Base-by-base conservation (phyloP, 768 basidiomycete species). In the Hypsizygus marmoreus region DNA sequence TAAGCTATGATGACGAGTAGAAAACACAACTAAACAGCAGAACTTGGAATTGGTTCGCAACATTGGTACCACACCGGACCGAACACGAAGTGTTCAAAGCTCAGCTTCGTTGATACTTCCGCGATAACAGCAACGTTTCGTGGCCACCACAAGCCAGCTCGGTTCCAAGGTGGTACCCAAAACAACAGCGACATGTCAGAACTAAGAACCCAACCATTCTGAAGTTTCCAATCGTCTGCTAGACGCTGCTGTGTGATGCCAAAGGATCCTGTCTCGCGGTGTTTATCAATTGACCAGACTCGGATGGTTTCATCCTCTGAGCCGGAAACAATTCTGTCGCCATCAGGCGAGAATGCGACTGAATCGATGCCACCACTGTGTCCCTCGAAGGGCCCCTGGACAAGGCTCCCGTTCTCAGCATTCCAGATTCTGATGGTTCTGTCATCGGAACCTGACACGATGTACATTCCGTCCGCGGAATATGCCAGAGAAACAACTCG, bases 271-370 rank as follows among this genome's bases (percentile, higher is more conserved):
- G 17, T 33, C 29, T 24, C 14, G 39, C 13, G 11, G 14, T 40
- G 25, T n/a, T 24, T 60, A 6, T 43, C 19, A 6, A 50, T 50
- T 50, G 67, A 55, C 67, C 69, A 67, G 9, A 69, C 43, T 13
- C 57, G 45, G 16, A 71, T 54, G 2, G 54, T 62, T 4, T 52
- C 19, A 37, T 69, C 66, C 5, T 34, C 22, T 0, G 62, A 63
- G 7, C 59, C 61, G 5, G 69, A 63, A 9, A 56, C 60, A 25
- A 70, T 49, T 12, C 35, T 48, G 13, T 37, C 49, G 6, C 57
- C 78, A 29, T 69, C 66, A 0, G 77, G 78, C 47, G 79, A 78
- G 59, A 79, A 81, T 32, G 73, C 69, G n/a, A 80, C 62, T 6
- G 73, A 60, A 5, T 9, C 25, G 29, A 61, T 49, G 6, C 14